Evolutionary conservation across 139 green algal genomes (phyloP).

Genomic region (Pseudopediastrum boryanum): DNA sequence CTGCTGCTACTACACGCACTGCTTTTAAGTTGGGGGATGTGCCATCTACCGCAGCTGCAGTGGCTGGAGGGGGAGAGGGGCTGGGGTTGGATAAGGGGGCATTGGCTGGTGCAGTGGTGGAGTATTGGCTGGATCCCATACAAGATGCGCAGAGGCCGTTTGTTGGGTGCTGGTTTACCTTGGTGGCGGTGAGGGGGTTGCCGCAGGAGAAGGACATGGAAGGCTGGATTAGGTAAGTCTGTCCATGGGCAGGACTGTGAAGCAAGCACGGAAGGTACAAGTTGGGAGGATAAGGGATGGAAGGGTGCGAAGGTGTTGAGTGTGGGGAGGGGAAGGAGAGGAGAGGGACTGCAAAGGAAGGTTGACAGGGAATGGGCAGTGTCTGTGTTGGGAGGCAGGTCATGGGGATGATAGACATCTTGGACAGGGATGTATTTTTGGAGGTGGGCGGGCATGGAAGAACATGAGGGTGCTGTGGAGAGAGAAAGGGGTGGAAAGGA

Average conservation of each 20-base stretch:
- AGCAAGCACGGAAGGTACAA: neutral
- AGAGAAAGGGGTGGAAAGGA: too few relatives aligned
- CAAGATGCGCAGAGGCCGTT: constrained; percentile 1
- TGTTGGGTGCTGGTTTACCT: constrained; percentile 32
- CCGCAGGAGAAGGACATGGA: constrained; percentile 1
- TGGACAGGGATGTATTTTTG: too few relatives aligned
- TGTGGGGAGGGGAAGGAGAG: neutral
- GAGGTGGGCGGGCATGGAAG: too few relatives aligned
- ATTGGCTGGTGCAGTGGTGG: neutral
- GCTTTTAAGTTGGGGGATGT: too few relatives aligned
- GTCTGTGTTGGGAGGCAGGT: neutral
- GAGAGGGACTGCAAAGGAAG: neutral
- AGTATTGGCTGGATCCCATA: constrained; percentile 23
- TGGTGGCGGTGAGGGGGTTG: constrained; percentile 16
- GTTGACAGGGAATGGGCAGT: neutral
- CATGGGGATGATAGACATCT: too few relatives aligned
- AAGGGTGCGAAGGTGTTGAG: neutral
- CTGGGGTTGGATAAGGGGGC: constrained; percentile 13
- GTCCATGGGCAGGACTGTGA: neutral
- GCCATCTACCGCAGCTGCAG: neutral
- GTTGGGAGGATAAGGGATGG: neutral
- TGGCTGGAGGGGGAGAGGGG: neutral
- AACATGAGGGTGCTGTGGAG: too few relatives aligned
- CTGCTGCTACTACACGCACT: constrained; percentile 11
- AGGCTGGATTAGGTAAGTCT: constrained; percentile 28